A percentile compares a stretch with the other conserved stretches of the same genome.
phyloP scores from a whole-genome alignment of 495 filamentous ascomycete genomes.

The Penicillium diatomitis region DNA sequence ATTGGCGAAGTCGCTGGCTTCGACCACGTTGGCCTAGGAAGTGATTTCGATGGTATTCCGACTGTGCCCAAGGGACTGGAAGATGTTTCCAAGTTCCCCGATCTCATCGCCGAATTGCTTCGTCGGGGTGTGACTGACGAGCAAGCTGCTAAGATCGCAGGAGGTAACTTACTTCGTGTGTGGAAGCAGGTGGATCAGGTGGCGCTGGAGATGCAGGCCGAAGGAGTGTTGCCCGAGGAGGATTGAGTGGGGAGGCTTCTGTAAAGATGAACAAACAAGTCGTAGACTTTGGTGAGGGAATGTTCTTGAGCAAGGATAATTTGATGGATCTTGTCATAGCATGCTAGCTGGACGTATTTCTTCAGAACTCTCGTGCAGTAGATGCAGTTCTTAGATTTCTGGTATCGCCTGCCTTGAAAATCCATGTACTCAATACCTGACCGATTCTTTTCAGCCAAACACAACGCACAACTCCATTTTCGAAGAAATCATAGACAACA shows the following conservation, averaged over 20 bases:
- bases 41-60: slow-evolving; percentile 55
- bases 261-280: too few relatives aligned
- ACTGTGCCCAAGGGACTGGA: slow-evolving; percentile 43
- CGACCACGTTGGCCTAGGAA: slow-evolving; percentile 52
- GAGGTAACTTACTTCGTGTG: slow-evolving; percentile 66
- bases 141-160: slow-evolving; percentile 58
- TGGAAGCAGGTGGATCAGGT: slow-evolving; percentile 65
- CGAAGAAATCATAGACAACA: too few relatives aligned
- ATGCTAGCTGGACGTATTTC: too few relatives aligned
- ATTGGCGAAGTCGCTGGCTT: slow-evolving; percentile 49
- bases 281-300: too few relatives aligned
- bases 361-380: too few relatives aligned
- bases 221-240: slow-evolving; percentile 52
- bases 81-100: slow-evolving; percentile 79
- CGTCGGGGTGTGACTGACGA: slow-evolving; percentile 55
- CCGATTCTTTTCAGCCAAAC: too few relatives aligned
- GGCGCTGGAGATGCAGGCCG: slow-evolving; percentile 49
- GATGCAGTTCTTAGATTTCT: too few relatives aligned
- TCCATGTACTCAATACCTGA: too few relatives aligned
- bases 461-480: too few relatives aligned
- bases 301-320: too few relatives aligned
- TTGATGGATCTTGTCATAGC: too few relatives aligned
- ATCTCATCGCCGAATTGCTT: slow-evolving; percentile 66
- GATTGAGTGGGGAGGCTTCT: slow-evolving; percentile 29
- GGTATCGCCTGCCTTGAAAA: too few relatives aligned